Base-by-base conservation (phyloP, 208 protist genomes). In the Leishmania gerbilli region DNA sequence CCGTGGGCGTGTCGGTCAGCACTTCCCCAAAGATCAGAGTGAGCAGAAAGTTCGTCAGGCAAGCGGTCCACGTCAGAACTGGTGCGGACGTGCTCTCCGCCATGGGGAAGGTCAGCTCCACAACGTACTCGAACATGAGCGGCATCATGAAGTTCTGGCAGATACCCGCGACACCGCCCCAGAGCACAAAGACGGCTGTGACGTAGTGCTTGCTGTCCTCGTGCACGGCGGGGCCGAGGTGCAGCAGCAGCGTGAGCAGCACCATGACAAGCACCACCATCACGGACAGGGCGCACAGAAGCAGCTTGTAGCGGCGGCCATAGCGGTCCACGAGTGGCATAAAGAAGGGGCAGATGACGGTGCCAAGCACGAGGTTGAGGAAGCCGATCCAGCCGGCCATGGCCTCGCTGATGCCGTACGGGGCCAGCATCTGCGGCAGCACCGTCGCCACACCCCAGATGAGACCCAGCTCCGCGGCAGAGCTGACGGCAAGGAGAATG, bases 91-190 rank as follows among this genome's bases (percentile, higher is more conserved):
- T 94, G 68, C 86, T 91, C 84, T 96, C 92, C 11, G 83, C 82
- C 85, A 94, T 84, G 8, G 92, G 92, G 81, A 94, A 96, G 31
- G 92, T 96, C 15, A 96, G 81, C 87, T 96, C 92, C 71, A 96
- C 87, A 5, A 93, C 92, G 85, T 91, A 96, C 81, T 96, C 90
- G 84, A 94, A 96, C 87, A 94, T 91, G 68, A 96, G 80, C 11
- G 92, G 92, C 89, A 96, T 92, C 88, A 93, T 92, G 51, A 92
- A 91, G 80, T 96, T 96, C 82, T 93, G 90, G 53, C 89, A 96
- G 1, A 96, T 37, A 0, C 92, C 92, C 1, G 89, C 87, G 1
- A 95, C 69, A 15, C 89, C 90, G 60, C 90, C 90, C 89, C 89
- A 93, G 1, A 88, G 81, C 71, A 93, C 58, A 85, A 95, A 93